Evolutionary conservation across 2,329 filamentous ascomycete genomes (phyloP).

Genomic region (Stachybotrys chlorohalonatus): DNA sequence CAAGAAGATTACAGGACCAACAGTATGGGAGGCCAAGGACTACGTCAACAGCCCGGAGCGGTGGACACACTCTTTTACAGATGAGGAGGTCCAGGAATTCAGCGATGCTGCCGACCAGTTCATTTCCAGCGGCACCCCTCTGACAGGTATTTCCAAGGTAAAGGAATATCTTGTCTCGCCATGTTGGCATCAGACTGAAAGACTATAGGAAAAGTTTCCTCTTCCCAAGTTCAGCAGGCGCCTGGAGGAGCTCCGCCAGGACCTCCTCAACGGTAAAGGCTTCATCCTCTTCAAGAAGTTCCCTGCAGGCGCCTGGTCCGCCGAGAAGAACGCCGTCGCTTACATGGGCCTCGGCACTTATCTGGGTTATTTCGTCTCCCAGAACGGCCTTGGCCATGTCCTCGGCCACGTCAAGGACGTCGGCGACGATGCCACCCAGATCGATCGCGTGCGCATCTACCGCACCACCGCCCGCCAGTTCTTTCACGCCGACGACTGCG

Average conservation of each 20-base stretch:
- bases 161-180: neutral
- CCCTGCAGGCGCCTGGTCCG: slow-evolving; percentile 66
- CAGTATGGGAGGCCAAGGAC: slow-evolving; percentile 63
- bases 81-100: slow-evolving; percentile 59
- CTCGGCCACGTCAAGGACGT: slow-evolving; percentile 86
- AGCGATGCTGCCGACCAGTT: slow-evolving; percentile 60
- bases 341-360: slow-evolving; percentile 86
- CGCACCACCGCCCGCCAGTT: slow-evolving; percentile 59
- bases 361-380: slow-evolving; percentile 78
- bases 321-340: slow-evolving; percentile 72
- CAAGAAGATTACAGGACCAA: slow-evolving; percentile 59
- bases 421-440: slow-evolving; percentile 70
- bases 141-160: slow-evolving; percentile 55
- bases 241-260: slow-evolving; percentile 26
- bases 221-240: slow-evolving; percentile 28
- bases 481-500: slow-evolving; percentile 66
- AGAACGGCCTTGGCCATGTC: slow-evolving; percentile 78
- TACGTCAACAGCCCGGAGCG: slow-evolving; percentile 54
- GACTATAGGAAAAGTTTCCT: slow-evolving; percentile 29
- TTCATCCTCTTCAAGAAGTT: slow-evolving; percentile 87
- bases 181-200: neutral
- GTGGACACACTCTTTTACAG: slow-evolving; percentile 66
- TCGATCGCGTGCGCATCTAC: slow-evolving; percentile 84
- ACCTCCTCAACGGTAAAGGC: slow-evolving; percentile 68
- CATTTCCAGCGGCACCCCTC: slow-evolving; percentile 51